Evolutionary conservation across 192 early-diverging fungal species (phyloP), one percentile per base, ranked within the genome.

Genomic region (Coemansia umbellata): DNA sequence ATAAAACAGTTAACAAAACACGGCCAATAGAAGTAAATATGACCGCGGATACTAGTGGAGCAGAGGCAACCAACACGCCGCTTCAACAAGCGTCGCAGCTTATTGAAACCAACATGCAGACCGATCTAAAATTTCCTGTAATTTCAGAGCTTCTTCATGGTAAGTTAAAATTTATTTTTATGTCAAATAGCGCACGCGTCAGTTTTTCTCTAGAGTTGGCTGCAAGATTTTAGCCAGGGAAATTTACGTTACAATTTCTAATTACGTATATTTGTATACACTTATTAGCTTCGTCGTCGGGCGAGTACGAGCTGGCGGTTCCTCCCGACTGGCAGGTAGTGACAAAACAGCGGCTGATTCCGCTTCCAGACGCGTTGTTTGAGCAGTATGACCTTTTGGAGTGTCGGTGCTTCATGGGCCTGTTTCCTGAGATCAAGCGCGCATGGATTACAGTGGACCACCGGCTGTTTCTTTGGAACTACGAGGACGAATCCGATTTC

Each of bases 401-500:
- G 66, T 87, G 82, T 52, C 81, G 83, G 42, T 85, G 84, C 54
- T 94, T 91, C 64, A 87, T 93, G 82, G 95, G 95, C 1, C 64
- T 98, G 17, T 92, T 92, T 28, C 89, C 93, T 10, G 90, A 93
- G 52, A 88, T 98, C 47, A 75, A 88, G 42, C 85, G 88, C 18
- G 93, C 87, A 13, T 98, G 93, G 90, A 89, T 96, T 31, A 90
- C 89, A 1, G 87, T 98, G 40, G 92, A 92, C 68, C 84, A 91
- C 62, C 77, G 83, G 27, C 78, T 96, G 24, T 95, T 89, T 58
- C 66, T 98, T 30, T 95, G 92, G 93, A 90, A 98, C 67, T 96
- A 92, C 65, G 80, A 84, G 33, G 83, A 89, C 21, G 82, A 84
- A 80, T 81, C 66, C 0, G 74, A 85, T 44, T 83, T 86, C 54